phyloP scores from a whole-genome alignment of 768 basidiomycete genomes.

The Cubamyces lactineus region DNA sequence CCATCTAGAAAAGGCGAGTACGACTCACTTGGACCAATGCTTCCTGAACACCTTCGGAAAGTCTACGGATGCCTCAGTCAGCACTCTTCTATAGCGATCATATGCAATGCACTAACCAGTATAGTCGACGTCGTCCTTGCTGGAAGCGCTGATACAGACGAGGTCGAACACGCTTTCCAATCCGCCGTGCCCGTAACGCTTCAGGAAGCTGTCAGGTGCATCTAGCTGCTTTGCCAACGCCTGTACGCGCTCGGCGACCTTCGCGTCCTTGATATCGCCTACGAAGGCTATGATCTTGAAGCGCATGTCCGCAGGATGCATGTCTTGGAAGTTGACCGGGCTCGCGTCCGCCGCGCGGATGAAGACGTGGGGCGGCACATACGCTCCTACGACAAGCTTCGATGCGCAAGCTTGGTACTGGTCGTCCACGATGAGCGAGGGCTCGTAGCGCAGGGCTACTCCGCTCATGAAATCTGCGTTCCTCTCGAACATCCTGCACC shows the following conservation, averaged over 20 bases:
- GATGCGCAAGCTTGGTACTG: constrained; percentile 41
- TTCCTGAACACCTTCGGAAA: constrained; percentile 50
- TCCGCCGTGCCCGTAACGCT: constrained; percentile 27
- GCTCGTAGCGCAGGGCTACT: constrained; percentile 49
- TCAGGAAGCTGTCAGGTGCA: constrained; percentile 24
- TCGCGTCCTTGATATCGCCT: constrained; percentile 39
- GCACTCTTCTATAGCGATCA: too few relatives aligned
- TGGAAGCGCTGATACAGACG: constrained; percentile 9
- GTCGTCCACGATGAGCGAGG: constrained; percentile 43
- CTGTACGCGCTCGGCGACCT: constrained; percentile 22
- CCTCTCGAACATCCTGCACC: constrained; percentile 44
- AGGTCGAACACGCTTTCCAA: constrained; percentile 29
- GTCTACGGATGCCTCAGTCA: constrained; percentile 26
- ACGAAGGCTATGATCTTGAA: constrained; percentile 54
- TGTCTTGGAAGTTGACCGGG: constrained; percentile 53
- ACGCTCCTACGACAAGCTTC: constrained; percentile 50
- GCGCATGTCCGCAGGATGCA: constrained; percentile 48
- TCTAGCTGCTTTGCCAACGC: constrained; percentile 23
- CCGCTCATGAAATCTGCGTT: constrained; percentile 51
- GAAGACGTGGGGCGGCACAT: constrained; percentile 50
- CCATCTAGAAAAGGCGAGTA: background rate
- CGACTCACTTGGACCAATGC: constrained; percentile 61
- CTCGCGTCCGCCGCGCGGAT: constrained; percentile 50
- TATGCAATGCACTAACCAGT: constrained; percentile 19
- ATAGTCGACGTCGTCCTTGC: constrained; percentile 6